A percentile compares a stretch with the other conserved stretches of the same genome.
phyloP scores from a whole-genome alignment of 257 asterid species.

The Forsythia suspensa region DNA sequence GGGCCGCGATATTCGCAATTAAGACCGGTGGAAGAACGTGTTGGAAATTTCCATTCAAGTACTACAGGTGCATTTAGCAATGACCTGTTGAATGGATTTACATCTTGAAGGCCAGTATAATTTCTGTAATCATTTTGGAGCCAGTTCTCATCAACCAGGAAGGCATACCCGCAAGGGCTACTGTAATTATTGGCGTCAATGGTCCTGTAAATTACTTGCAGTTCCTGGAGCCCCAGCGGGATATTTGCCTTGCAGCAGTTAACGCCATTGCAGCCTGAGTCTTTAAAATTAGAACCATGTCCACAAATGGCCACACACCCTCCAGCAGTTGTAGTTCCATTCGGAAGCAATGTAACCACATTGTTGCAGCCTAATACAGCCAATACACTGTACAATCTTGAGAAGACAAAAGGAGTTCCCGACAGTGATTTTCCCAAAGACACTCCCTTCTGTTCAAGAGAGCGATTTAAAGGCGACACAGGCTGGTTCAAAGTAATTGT shows the following conservation, averaged over 20 bases:
- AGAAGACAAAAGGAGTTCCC: constrained; percentile 36
- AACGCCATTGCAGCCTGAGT: constrained; percentile 25
- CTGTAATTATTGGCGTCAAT: neutral
- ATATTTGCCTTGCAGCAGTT: constrained; percentile 33
- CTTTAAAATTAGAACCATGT: neutral
- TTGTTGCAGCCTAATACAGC: constrained; percentile 33
- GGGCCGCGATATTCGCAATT: no score
- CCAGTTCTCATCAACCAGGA: constrained; percentile 30
- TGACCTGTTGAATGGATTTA: neutral
- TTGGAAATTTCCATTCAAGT: neutral
- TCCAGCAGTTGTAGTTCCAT: constrained; percentile 1
- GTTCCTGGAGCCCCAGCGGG: constrained; percentile 13
- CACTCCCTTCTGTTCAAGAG: neutral
- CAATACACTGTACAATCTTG: constrained; percentile 21
- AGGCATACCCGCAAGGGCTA: constrained; percentile 8
- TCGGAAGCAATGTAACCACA: constrained; percentile 15
- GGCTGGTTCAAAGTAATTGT: constrained; percentile 23
- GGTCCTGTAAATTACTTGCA: constrained; percentile 16
- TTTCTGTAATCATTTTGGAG: constrained; percentile 10
- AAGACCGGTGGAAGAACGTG: no score
- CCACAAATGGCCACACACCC: constrained; percentile 34
- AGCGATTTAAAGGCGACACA: constrained; percentile 26
- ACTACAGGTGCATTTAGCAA: neutral
- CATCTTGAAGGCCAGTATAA: neutral
- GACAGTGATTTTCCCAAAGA: constrained; percentile 2